These are phyloP conservation scores for Dipsacomyces acuminosporus DNA, from an alignment of 371 early-diverging fungal species.

Conservation along the genomic window DNA sequence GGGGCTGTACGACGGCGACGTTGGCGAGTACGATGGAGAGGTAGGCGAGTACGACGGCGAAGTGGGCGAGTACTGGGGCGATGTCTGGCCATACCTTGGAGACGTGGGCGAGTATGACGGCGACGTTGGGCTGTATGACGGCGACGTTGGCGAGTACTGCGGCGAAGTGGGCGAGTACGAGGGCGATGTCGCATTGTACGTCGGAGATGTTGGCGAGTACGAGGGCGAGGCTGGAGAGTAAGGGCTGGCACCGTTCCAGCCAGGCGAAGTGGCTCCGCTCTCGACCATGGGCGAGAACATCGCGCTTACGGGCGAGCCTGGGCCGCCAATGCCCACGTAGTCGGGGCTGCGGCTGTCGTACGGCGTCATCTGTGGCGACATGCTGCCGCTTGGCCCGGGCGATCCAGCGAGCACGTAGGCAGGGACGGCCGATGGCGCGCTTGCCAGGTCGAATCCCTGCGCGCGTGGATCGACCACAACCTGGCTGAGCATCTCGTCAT, in stretches of 20 bases:
- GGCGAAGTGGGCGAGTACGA: conserved; percentile 79
- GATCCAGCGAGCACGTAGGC: conserved; percentile 41
- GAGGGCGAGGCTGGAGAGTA: conserved; percentile 66
- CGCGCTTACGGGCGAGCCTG: conserved; percentile 40
- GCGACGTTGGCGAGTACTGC: conserved; percentile 74
- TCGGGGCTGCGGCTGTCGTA: conserved; percentile 49
- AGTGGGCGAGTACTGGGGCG: conserved; percentile 78
- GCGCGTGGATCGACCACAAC: conserved; percentile 54
- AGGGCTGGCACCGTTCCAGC: conserved; percentile 72
- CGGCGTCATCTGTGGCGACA: conserved; percentile 51
- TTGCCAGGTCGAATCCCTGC: conserved; percentile 46
- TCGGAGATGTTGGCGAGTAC: conserved; percentile 50
- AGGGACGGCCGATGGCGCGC: conserved; percentile 21
- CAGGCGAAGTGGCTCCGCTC: conserved; percentile 64
- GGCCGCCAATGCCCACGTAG: conserved; percentile 37
- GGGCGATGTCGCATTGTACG: conserved; percentile 56
- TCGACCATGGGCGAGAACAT: conserved; percentile 53
- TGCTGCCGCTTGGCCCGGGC: conserved; percentile 42
- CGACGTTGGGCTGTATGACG: conserved; percentile 64
- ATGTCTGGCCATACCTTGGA: conserved; percentile 55
- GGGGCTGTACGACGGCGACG: conserved; percentile 54
- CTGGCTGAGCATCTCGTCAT: conserved; percentile 80
- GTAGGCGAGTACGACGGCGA: conserved; percentile 73
- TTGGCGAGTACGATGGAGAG: conserved; percentile 59
- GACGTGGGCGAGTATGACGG: conserved; percentile 55